Percentiles rank a stretch among this genome's conserved stretches.
Conservation (phyloP, 2,329 filamentous ascomycete genomes). For the Pyrenochaeta sp. region DNA sequence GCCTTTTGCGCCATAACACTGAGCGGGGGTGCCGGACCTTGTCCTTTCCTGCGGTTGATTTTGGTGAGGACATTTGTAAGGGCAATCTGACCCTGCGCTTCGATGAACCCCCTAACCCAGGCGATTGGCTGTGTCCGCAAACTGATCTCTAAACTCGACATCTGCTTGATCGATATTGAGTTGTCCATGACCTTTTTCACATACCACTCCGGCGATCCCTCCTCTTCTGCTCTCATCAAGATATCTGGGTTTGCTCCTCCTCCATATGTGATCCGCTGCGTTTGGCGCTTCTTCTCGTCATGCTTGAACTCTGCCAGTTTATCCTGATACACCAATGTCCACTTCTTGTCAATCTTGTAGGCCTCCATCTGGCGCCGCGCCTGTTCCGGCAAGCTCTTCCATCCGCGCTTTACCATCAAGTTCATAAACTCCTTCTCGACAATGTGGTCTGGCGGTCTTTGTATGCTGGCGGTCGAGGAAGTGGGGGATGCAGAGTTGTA, state of each 20-base stretch:
- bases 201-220: constrained; percentile 97
- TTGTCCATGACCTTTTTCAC: constrained; percentile 97
- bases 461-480: constrained; percentile 63
- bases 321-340: constrained; percentile 96
- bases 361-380: constrained; percentile 95
- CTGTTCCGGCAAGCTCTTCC: constrained; percentile 96
- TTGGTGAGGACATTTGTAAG: constrained; percentile 93
- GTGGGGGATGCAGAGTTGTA: constrained; percentile 56
- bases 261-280: constrained; percentile 69
- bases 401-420: constrained; percentile 96
- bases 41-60: constrained; percentile 85
- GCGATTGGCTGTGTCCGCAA: constrained; percentile 93
- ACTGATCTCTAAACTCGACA: constrained; percentile 93
- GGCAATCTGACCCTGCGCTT: constrained; percentile 96
- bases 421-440: constrained; percentile 92
- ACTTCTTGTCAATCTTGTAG: constrained; percentile 94
- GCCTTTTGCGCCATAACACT: constrained; percentile 58
- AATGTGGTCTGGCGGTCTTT: constrained; percentile 77
- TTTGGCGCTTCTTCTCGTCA: constrained; percentile 86
- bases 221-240: constrained; percentile 84
- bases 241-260: constrained; percentile 68
- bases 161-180: constrained; percentile 86
- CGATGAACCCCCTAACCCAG: constrained; percentile 96
- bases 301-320: constrained; percentile 92
- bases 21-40: constrained; percentile 72